Evolutionary conservation across 1,284 basidiomycete species (phyloP).

Genomic region (Ganoderma sinense): DNA sequence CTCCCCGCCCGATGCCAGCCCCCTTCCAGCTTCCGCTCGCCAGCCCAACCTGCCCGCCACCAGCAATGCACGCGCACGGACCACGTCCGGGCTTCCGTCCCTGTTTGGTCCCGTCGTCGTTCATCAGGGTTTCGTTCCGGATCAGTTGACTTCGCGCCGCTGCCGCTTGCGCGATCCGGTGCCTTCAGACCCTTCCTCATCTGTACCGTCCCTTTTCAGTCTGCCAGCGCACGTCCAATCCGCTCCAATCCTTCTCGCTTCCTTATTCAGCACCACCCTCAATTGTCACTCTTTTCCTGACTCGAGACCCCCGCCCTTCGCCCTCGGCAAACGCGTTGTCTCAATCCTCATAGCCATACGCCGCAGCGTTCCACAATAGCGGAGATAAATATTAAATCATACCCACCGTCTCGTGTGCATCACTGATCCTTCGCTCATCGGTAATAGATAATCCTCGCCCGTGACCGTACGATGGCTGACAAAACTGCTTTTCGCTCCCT

Average conservation of each 20-base stretch:
- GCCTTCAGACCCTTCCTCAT: constrained; percentile 21
- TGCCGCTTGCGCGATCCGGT: constrained; percentile 28
- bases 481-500: not conserved
- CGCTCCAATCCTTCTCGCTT: constrained; percentile 2
- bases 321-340: not conserved
- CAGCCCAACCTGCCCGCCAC: constrained; percentile 5
- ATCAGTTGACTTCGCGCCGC: constrained; percentile 26
- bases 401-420: not conserved
- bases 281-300: constrained; percentile 4
- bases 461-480: not conserved
- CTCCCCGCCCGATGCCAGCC: not conserved
- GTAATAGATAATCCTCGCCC: not conserved
- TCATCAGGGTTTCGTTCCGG: constrained; percentile 23
- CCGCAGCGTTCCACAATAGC: not conserved
- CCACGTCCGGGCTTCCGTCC: constrained; percentile 4
- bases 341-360: not conserved
- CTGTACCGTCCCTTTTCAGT: constrained; percentile 26
- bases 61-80: constrained; percentile 13
- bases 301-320: not conserved
- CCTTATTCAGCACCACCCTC: constrained; percentile 7
- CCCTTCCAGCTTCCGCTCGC: constrained; percentile 2
- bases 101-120: constrained; percentile 14
- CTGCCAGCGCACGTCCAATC: constrained; percentile 16
- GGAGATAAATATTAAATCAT: not conserved
- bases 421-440: not conserved